phyloP scores from a whole-genome alignment of 176 grass and related monocot species.

The Cymbopogon citratus region DNA sequence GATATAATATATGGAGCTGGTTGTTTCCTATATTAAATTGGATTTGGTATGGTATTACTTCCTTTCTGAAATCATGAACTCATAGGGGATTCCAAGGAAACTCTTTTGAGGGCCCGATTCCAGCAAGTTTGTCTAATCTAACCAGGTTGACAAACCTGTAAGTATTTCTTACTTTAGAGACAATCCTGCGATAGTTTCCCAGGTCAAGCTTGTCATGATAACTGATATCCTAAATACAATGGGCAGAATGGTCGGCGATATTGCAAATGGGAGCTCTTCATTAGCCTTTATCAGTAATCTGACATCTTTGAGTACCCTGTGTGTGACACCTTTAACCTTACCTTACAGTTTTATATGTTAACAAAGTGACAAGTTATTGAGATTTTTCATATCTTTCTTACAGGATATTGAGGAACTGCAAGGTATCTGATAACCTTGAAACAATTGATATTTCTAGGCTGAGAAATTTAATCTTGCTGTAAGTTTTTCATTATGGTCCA shows the following conservation, averaged over 20 bases:
- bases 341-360: not conserved
- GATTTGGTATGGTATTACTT: not conserved
- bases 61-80: conserved; percentile 5
- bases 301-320: conserved; percentile 45
- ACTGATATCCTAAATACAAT: not conserved
- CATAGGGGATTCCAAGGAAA: conserved; percentile 69
- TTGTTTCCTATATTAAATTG: not conserved
- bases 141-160: conserved; percentile 39
- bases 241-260: conserved; percentile 55
- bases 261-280: conserved; percentile 49
- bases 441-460: conserved; percentile 47
- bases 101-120: conserved; percentile 70
- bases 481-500: conserved; percentile 3
- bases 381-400: conserved; percentile 1
- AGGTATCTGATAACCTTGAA: conserved; percentile 57
- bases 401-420: conserved; percentile 75
- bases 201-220: not conserved
- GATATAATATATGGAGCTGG: not conserved
- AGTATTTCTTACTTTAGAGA: not conserved
- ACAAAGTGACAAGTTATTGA: not conserved
- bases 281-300: conserved; percentile 53
- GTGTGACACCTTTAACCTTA: not conserved
- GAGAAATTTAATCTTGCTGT: conserved; percentile 42
- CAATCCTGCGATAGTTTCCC: not conserved
- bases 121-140: conserved; percentile 58